Percentiles rank a stretch among this genome's conserved stretches.
Evolutionary conservation across 1,139 yeast genomes (phyloP).

Genomic region (Taphrina deformans): DNA sequence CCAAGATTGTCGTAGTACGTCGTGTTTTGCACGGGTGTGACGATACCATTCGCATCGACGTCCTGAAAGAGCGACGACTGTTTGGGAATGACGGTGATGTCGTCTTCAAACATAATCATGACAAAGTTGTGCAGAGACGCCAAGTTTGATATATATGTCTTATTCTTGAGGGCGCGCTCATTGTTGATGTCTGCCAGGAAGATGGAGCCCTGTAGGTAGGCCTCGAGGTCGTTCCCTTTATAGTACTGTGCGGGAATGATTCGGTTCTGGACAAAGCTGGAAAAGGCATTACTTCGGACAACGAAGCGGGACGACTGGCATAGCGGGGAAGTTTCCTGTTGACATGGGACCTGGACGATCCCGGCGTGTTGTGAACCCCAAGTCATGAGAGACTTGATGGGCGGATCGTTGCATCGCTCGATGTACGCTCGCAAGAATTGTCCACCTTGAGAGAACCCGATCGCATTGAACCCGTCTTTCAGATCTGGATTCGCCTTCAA

Average conservation of each 20-base stretch:
- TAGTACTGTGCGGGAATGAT: constrained; percentile 76
- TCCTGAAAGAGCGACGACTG: constrained; percentile 57
- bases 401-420: constrained; percentile 56
- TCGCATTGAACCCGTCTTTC: constrained; percentile 62
- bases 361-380: constrained; percentile 83
- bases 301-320: constrained; percentile 58
- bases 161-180: constrained; percentile 50
- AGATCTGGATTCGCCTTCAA: constrained; percentile 51
- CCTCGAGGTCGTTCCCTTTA: constrained; percentile 53
- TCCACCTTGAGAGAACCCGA: constrained; percentile 86
- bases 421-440: constrained; percentile 65
- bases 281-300: constrained; percentile 64
- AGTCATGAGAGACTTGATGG: constrained; percentile 59
- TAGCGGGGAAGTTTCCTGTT: constrained; percentile 59
- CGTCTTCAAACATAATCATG: constrained; percentile 60
- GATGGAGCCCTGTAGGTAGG: constrained; percentile 54
- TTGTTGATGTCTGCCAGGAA: constrained; percentile 69
- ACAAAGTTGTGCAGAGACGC: constrained; percentile 55
- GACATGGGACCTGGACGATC: constrained; percentile 65
- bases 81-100: constrained; percentile 69
- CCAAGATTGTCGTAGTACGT: constrained; percentile 63
- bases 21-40: constrained; percentile 55
- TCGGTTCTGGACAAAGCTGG: constrained; percentile 56
- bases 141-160: constrained; percentile 52
- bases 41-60: constrained; percentile 48